These are phyloP conservation scores for Kwoniella sp. DNA, from an alignment of 768 basidiomycete species.

Conservation along the genomic window DNA sequence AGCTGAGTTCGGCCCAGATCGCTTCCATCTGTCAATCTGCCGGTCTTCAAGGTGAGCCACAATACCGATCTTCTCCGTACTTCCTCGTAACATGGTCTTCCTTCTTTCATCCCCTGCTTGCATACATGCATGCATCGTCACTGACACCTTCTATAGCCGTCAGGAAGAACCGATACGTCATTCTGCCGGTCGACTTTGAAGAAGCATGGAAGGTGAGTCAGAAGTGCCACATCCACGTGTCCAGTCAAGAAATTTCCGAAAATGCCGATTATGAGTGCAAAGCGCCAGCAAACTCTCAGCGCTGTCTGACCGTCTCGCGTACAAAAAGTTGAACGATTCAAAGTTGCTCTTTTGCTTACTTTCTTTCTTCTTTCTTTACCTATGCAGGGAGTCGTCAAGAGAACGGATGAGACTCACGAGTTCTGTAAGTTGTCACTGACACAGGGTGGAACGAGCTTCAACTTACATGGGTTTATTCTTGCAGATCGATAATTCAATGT, in stretches of 20 bases:
- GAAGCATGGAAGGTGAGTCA: slow-evolving; percentile 95
- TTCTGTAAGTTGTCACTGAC: slow-evolving; percentile 71
- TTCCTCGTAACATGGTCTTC: too few relatives aligned
- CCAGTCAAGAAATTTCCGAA: not conserved
- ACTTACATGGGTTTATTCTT: not conserved
- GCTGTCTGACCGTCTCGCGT: too few relatives aligned
- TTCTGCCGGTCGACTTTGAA: slow-evolving; percentile 95
- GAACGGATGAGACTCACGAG: slow-evolving; percentile 91
- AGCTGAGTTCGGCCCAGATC: slow-evolving; percentile 93
- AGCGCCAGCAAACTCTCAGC: not conserved
- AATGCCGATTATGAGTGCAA: not conserved
- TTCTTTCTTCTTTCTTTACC: slow-evolving; percentile 27
- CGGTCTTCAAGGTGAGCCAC: slow-evolving; percentile 78
- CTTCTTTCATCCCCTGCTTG: too few relatives aligned
- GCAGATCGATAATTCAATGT: slow-evolving; percentile 40
- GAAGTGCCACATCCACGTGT: slow-evolving; percentile 55
- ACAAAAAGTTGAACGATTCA: not conserved
- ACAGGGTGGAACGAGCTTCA: too few relatives aligned
- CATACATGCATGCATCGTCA: too few relatives aligned
- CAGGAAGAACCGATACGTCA: slow-evolving; percentile 96
- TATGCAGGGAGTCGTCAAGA: slow-evolving; percentile 90
- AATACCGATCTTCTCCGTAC: not conserved
- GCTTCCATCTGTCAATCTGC: slow-evolving; percentile 94
- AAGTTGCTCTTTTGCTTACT: slow-evolving; percentile 26
- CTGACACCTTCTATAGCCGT: slow-evolving; percentile 66